Conservation (phyloP, 805 yeast species). For the Ogataea angusta region DNA sequence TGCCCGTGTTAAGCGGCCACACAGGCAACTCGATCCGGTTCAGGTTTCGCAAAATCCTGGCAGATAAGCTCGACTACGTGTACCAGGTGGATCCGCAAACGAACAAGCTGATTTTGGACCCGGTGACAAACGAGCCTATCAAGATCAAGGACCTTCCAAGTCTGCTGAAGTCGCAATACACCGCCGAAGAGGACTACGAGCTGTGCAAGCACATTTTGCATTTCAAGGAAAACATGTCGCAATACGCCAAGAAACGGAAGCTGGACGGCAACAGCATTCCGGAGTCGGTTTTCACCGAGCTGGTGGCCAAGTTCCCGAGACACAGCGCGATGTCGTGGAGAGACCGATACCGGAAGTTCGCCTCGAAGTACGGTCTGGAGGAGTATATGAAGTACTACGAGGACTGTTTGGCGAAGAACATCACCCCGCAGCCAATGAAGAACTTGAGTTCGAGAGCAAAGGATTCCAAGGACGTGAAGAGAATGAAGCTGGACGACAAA, state of each 20-base stretch:
- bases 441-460: slow-evolving; percentile 49
- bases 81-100: slow-evolving; percentile 44
- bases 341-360: slow-evolving; percentile 73
- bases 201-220: slow-evolving; percentile 41
- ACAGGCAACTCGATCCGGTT: slow-evolving; percentile 76
- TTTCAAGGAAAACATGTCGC: slow-evolving; percentile 21
- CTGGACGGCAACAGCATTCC: slow-evolving; percentile 28
- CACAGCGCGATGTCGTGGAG: slow-evolving; percentile 78
- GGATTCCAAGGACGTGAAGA: slow-evolving; percentile 24
- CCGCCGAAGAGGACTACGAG: slow-evolving; percentile 66
- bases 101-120: slow-evolving; percentile 42
- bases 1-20: slow-evolving; percentile 51
- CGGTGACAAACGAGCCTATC: slow-evolving; percentile 38
- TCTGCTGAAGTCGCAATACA: slow-evolving; percentile 57
- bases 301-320: slow-evolving; percentile 40
- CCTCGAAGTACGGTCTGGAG: slow-evolving; percentile 58
- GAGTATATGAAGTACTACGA: slow-evolving; percentile 54
- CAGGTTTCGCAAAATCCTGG: slow-evolving; percentile 47
- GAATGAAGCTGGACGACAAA: slow-evolving; percentile 13
- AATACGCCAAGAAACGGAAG: slow-evolving; percentile 22
- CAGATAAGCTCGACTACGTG: slow-evolving; percentile 42
- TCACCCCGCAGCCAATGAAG: slow-evolving; percentile 54
- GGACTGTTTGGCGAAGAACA: slow-evolving; percentile 34
- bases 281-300: slow-evolving; percentile 38
- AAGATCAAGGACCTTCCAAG: slow-evolving; percentile 43